Percentiles rank a stretch among this genome's conserved stretches.
These are phyloP conservation scores for Acmispon strigosus DNA, from an alignment of 306 rosid genomes.

Conservation along the genomic window DNA sequence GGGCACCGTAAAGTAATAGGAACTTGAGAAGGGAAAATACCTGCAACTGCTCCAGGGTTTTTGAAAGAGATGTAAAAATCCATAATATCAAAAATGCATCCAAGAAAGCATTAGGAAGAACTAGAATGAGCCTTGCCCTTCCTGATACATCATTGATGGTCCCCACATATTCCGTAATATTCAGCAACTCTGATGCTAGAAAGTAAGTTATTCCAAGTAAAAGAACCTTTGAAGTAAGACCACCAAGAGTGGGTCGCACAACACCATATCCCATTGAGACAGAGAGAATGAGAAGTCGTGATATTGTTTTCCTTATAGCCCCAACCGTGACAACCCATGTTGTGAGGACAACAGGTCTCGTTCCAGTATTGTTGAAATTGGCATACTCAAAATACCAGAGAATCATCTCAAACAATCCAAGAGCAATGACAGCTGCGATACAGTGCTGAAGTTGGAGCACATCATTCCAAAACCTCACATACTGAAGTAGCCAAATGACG, in stretches of 20 bases:
- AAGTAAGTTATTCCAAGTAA: conserved; percentile 81
- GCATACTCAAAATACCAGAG: conserved; percentile 88
- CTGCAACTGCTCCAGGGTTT: conserved; percentile 90
- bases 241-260: conserved; percentile 95
- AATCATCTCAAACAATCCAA: conserved; percentile 91
- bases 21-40: conserved; percentile 30
- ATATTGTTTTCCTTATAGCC: conserved; percentile 68
- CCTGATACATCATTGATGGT: conserved; percentile 88
- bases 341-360: conserved; percentile 67
- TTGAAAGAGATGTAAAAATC: conserved; percentile 92
- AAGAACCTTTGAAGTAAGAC: conserved; percentile 92
- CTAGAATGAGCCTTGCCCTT: conserved; percentile 83
- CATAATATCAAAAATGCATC: conserved; percentile 94
- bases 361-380: conserved; percentile 74
- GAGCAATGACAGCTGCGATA: conserved; percentile 66
- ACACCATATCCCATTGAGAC: conserved; percentile 99
- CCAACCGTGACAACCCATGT: conserved; percentile 91
- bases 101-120: conserved; percentile 88
- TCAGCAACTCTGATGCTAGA: conserved; percentile 76
- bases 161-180: conserved; percentile 88
- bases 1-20: conserved; percentile 5
- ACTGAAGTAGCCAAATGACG: conserved; percentile 79
- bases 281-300: conserved; percentile 73
- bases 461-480: conserved; percentile 84
- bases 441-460: conserved; percentile 93